Evolutionary conservation across 2,329 filamentous ascomycete genomes (phyloP), one percentile per base, ranked within the genome.

Genomic region (Sporothrix brasiliensis): DNA sequence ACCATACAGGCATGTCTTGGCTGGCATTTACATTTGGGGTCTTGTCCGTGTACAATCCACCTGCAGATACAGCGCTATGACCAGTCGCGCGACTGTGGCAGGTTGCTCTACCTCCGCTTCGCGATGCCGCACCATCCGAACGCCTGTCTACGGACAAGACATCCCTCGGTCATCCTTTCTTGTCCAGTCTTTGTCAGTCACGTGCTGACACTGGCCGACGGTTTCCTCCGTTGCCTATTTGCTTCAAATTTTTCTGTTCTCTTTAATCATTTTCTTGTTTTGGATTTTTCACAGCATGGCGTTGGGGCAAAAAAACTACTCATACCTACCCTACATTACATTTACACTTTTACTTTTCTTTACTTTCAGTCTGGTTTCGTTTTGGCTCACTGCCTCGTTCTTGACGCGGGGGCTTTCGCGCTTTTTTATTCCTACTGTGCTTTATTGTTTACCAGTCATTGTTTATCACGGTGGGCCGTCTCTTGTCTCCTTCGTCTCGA

Each of bases 261-360:
- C 6, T 49, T 27, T 24, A n/a, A 14, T 54, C 19, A 41, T 56
- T 41, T 69, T 61, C 2, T 19, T 34, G 11, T 39, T 58, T 60
- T 58, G 21, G 73, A 68, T 74, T 76, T 74, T 76, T 74, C 76
- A 74, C 75, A 80, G 79, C 79, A 80, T 75, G 79, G 79, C 78
- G 79, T 76, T 77, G 75, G 79, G 78, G 76, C 72, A 76, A 77
- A 52, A 52, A 39, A 70, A 68, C 69, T 70, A 58, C 47, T 47
- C 39, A 27, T 21, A 63, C 39, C 47, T 24, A 19, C 13, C 39
- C 58, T 65, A 54, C 30, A 54, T 61, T 52, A 52, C 56, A 21
- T 68, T 70, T 69, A 41, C 24, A 49, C 21, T 30, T 50, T 58
- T 27, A 71, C 21, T 24, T 53, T 52, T n/a, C n/a, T 67, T 27